These are phyloP conservation scores for Solanum microdontum DNA, from an alignment of 257 asterid genomes.

Conservation along the genomic window DNA sequence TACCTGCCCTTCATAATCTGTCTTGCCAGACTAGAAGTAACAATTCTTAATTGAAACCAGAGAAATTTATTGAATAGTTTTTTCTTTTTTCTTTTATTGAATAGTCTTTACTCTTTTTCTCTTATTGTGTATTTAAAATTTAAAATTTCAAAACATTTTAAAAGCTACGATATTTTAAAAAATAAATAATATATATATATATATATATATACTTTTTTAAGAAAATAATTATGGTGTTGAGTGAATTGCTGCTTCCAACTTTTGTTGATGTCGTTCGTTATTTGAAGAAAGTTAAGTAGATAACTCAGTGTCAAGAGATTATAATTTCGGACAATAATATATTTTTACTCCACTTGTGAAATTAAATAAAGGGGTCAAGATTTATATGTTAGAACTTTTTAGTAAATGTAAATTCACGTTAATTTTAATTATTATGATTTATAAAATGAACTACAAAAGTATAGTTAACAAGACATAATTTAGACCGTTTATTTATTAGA, in stretches of 20 bases:
- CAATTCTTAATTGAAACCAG: neutral
- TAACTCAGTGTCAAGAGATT: neutral
- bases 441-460: neutral
- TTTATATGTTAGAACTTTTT: neutral
- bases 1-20: neutral
- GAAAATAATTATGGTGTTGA: neutral
- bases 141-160: neutral
- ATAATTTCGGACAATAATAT: neutral
- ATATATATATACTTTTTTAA: too few relatives aligned
- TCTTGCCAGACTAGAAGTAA: neutral
- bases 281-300: neutral
- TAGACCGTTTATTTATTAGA: neutral
- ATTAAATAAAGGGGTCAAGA: neutral
- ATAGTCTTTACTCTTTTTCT: neutral
- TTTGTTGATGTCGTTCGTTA: neutral
- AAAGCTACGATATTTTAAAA: neutral
- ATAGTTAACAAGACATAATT: neutral
- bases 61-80: neutral
- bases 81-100: neutral
- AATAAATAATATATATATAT: too few relatives aligned
- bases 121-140: neutral
- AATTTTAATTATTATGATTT: neutral
- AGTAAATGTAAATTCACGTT: neutral
- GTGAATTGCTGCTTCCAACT: neutral
- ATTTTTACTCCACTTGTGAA: neutral